Base-by-base conservation (phyloP, 2,329 filamentous ascomycete genomes). In the Nannizziopsis barbatae region DNA sequence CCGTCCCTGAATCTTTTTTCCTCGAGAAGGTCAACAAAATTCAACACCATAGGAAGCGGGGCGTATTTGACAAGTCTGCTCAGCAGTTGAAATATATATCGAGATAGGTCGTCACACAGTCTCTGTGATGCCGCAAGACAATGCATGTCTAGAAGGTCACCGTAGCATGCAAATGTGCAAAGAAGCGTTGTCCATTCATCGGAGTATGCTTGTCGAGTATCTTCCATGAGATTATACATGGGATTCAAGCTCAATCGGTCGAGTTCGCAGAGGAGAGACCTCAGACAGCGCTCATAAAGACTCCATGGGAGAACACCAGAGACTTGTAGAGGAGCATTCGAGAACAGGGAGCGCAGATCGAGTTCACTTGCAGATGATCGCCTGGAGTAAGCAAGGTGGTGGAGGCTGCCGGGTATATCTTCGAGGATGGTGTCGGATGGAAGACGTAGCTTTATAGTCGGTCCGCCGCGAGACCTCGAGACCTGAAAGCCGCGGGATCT, bases 131-230 rank as follows among this genome's bases (percentile, higher is more conserved):
- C 33, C n/a, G 38, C n/a, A 22, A 49, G 33, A 27, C 40, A 44
- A 22, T 35, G 2, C 17, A 6, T n/a, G 40, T 44, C 47, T 3
- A 49, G 18, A 14, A 49, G 20, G 18, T 49, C 41, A 18, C 35
- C n/a, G 33, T 38, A 45, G 36, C 47, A 49, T 8, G 47, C 47
- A 35, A 49, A 49, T 5, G 15, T 27, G 31, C 8, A 27, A 31
- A 47, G 38, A 8, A 41, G 44, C 9, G 35, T n/a, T 5, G 18
- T 2, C 44, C 35, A 40, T 15, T 46, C 44, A 9, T 22, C 14
- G 1, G 22, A 35, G n/a, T 20, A 12, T 9, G 17, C 6, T 32
- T 8, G 31, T 20, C 20, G 18, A 5, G 27, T 17, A 6, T 22
- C 15, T 20, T 36, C 38, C 30, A 47, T 42, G 5, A 42, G 45